phyloP scores from a whole-genome alignment of 108 stramenopile genomes.

The Phaeodactylum tricornutum region DNA sequence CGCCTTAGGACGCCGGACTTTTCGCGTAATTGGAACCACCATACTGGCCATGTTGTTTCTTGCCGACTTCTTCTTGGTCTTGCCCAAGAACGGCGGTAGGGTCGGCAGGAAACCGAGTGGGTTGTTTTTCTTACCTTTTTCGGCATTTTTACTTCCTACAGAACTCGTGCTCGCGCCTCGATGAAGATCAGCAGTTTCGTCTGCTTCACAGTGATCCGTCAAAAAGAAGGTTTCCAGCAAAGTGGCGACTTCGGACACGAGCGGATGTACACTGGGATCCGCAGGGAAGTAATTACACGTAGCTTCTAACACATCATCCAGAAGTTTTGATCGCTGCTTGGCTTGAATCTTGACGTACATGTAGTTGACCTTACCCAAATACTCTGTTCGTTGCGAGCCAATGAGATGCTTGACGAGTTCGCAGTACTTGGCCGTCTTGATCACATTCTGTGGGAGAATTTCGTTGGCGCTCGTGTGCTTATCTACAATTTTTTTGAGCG shows the following conservation, averaged over 20 bases:
- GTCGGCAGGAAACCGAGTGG: too few relatives aligned
- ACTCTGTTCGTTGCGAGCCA: conserved; percentile 25
- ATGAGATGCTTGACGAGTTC: conserved; percentile 27
- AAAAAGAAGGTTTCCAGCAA: conserved; percentile 38
- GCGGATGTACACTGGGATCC: neutral
- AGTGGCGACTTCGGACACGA: conserved; percentile 15
- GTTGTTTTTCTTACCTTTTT: too few relatives aligned
- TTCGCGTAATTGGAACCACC: conserved; percentile 33
- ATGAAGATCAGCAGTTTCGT: too few relatives aligned
- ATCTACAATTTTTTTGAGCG: conserved; percentile 20
- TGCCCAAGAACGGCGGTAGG: too few relatives aligned
- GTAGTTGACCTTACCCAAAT: conserved; percentile 47
- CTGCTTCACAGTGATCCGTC: conserved; percentile 35
- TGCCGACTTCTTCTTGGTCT: too few relatives aligned
- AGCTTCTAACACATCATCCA: conserved; percentile 32
- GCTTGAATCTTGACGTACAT: conserved; percentile 36
- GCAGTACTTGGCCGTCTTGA: conserved; percentile 23
- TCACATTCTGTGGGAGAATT: conserved; percentile 6
- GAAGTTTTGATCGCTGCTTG: conserved; percentile 29
- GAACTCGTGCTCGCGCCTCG: too few relatives aligned
- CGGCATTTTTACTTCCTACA: too few relatives aligned
- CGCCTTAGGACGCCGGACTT: conserved; percentile 10
- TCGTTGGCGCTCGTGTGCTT: neutral
- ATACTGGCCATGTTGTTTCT: too few relatives aligned
- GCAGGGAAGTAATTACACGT: conserved; percentile 26